These are phyloP conservation scores for Iberis pinnata DNA, from an alignment of 345 rosid species.

Conservation along the genomic window DNA sequence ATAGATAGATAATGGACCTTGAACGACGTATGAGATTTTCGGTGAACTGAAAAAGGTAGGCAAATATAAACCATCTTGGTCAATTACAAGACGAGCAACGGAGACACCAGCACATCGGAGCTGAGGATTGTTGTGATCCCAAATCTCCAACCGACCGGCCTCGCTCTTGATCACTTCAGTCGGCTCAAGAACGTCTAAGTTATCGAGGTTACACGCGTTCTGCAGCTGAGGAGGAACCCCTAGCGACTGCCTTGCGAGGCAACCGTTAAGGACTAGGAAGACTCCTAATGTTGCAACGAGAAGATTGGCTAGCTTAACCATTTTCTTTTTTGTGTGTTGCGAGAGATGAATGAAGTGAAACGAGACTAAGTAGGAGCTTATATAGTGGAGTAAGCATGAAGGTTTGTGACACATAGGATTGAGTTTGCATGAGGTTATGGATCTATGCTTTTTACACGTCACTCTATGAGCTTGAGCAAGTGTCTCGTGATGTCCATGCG, in stretches of 20 bases:
- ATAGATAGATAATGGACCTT: constrained; percentile 29
- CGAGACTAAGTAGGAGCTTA: constrained; percentile 5
- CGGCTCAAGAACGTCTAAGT: constrained; percentile 42
- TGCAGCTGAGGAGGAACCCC: constrained; percentile 32
- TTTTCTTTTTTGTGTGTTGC: constrained; percentile 12
- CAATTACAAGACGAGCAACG: constrained; percentile 33
- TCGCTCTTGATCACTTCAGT: constrained; percentile 36
- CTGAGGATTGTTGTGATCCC: constrained; percentile 46
- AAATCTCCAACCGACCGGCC: constrained; percentile 45
- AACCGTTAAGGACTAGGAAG: constrained; percentile 24
- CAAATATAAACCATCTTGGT: constrained; percentile 47
- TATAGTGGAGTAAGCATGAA: constrained; percentile 18
- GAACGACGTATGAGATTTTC: constrained; percentile 40
- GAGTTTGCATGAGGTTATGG: constrained; percentile 22
- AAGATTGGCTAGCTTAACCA: constrained; percentile 18
- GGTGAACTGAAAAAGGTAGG: constrained; percentile 45
- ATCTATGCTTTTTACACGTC: constrained; percentile 25
- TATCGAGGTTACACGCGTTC: constrained; percentile 42
- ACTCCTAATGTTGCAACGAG: constrained; percentile 20
- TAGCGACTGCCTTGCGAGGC: constrained; percentile 22
- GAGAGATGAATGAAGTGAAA: constrained; percentile 14
- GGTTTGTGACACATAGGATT: constrained; percentile 17
- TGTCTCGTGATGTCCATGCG: constrained; percentile 9
- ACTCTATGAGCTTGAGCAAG: constrained; percentile 20
- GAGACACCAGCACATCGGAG: constrained; percentile 57